A percentile compares a stretch with the other conserved stretches of the same genome.
Evolutionary conservation across 352 stramenopile genomes (phyloP).

Genomic region (Phytophthora quininea): DNA sequence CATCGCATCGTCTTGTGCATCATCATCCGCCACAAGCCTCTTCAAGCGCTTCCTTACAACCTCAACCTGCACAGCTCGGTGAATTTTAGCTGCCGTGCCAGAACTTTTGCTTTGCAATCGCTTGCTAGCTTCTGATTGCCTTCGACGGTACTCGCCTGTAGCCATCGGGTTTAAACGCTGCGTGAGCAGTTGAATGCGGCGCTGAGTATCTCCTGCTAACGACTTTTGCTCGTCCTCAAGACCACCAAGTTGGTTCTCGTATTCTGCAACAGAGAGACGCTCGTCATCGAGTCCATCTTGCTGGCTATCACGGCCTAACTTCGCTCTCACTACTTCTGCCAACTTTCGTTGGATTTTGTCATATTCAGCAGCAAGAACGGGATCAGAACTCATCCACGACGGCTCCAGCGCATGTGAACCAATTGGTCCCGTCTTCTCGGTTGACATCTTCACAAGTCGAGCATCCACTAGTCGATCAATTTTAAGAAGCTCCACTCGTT

Average conservation of each 20-base stretch:
- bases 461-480: conserved; percentile 62
- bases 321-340: conserved; percentile 17
- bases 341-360: conserved; percentile 28
- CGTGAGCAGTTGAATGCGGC: conserved; percentile 49
- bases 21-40: conserved; percentile 31
- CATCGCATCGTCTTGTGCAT: background rate
- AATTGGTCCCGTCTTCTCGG: background rate
- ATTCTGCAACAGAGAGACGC: conserved; percentile 24
- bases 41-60: conserved; percentile 55
- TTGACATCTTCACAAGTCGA: conserved; percentile 41
- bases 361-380: conserved; percentile 21
- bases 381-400: conserved; percentile 34
- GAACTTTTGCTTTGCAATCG: conserved; percentile 8
- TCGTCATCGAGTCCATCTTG: conserved; percentile 1
- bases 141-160: conserved; percentile 47
- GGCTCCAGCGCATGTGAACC: conserved; percentile 5
- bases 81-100: conserved; percentile 48
- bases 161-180: conserved; percentile 41
- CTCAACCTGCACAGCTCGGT: conserved; percentile 45
- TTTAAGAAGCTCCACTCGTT: conserved; percentile 42
- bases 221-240: conserved; percentile 32
- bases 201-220: conserved; percentile 37
- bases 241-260: conserved; percentile 31
- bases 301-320: conserved; percentile 12
- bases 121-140: conserved; percentile 26